Evolutionary conservation across 192 early-diverging fungal genomes (phyloP).

Genomic region (Dissophora ornata): DNA sequence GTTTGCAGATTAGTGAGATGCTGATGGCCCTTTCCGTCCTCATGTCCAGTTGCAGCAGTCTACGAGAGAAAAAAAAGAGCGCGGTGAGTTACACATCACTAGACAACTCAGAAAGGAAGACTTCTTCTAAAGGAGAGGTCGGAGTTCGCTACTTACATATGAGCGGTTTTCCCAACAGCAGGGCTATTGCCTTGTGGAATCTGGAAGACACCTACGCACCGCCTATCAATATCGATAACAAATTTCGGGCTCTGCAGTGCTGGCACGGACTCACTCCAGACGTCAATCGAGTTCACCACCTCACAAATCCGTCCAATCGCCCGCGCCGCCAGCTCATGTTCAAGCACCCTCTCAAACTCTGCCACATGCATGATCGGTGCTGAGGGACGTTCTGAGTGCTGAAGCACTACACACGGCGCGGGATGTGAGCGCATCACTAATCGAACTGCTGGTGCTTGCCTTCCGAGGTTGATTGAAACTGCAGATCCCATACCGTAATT

Average conservation of each 20-base stretch:
- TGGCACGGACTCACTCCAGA: slow-evolving; percentile 17
- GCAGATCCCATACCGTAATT: slow-evolving; percentile 38
- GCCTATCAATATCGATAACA: slow-evolving; percentile 47
- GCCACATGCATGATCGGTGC: slow-evolving; percentile 39
- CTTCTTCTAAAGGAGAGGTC: too few species aligned
- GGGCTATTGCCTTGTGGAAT: slow-evolving; percentile 5
- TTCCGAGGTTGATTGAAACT: slow-evolving; percentile 30
- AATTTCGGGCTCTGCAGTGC: slow-evolving; percentile 25
- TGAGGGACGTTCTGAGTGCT: slow-evolving; percentile 37
- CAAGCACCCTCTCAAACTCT: slow-evolving; percentile 37
- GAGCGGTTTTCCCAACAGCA: neutral
- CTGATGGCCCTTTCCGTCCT: slow-evolving; percentile 21
- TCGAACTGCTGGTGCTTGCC: slow-evolving; percentile 13
- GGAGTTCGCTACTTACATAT: slow-evolving; percentile 15
- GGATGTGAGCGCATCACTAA: slow-evolving; percentile 45
- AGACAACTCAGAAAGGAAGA: too few species aligned
- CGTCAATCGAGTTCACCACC: slow-evolving; percentile 28
- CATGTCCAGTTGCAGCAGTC: slow-evolving; percentile 16
- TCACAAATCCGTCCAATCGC: slow-evolving; percentile 43
- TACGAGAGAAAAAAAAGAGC: neutral
- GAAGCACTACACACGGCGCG: slow-evolving; percentile 37
- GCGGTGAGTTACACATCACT: neutral
- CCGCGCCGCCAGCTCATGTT: slow-evolving; percentile 31
- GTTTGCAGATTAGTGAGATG: slow-evolving; percentile 20
- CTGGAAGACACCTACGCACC: slow-evolving; percentile 43